A percentile compares a stretch with the other conserved stretches of the same genome.
Evolutionary conservation across 139 green algal genomes (phyloP).

Genomic region (Chlorella sp.): DNA sequence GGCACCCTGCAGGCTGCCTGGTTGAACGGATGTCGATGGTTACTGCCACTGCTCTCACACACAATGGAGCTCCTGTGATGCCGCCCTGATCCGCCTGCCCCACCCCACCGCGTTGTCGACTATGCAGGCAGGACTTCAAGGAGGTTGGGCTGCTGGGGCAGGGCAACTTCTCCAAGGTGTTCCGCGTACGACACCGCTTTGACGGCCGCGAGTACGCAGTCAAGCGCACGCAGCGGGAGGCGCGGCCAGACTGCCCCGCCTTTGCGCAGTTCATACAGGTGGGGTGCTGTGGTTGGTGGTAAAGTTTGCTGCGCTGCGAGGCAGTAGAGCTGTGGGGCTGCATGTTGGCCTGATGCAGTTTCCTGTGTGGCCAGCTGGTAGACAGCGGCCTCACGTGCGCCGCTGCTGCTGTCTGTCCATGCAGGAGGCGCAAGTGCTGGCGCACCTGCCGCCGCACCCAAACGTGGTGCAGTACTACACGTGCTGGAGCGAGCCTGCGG

Average conservation of each 20-base stretch:
- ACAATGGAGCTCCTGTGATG: conserved; percentile 1
- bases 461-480: conserved; percentile 88
- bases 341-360: neutral
- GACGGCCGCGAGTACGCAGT: conserved; percentile 89
- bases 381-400: neutral
- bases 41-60: no score
- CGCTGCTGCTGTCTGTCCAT: neutral
- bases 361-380: neutral
- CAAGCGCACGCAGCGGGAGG: conserved; percentile 74
- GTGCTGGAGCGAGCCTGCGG: conserved; percentile 78
- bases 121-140: conserved; percentile 65
- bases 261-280: conserved; percentile 46
- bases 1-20: no score
- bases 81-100: no score
- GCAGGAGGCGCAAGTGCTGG: conserved; percentile 88
- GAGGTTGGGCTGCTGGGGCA: conserved; percentile 69
- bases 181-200: conserved; percentile 69
- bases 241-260: conserved; percentile 48
- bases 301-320: neutral
- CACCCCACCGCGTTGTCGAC: no score
- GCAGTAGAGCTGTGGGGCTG: neutral
- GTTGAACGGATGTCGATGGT: no score
- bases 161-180: conserved; percentile 85
- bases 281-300: neutral
- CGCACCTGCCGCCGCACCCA: conserved; percentile 72